These are phyloP conservation scores for Penicillium crystallinum DNA, from an alignment of 495 filamentous ascomycete species.

Conservation along the genomic window DNA sequence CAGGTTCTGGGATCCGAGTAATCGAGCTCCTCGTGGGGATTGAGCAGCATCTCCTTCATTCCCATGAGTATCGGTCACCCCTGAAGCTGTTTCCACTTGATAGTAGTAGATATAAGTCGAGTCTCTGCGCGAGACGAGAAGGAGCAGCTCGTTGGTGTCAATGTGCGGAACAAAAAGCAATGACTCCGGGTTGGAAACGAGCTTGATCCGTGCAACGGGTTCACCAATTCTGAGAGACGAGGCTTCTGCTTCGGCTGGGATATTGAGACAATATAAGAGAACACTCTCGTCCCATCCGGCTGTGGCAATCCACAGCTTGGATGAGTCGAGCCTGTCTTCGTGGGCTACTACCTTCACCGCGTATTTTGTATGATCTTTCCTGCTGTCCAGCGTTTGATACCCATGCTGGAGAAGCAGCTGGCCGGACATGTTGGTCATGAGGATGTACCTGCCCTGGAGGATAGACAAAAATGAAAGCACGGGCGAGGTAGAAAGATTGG, in stretches of 20 bases:
- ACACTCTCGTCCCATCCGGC: conserved; percentile 63
- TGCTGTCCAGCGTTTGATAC: conserved; percentile 33
- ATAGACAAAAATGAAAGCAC: conserved; percentile 47
- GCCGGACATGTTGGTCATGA: conserved; percentile 63
- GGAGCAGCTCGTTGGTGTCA: conserved; percentile 36
- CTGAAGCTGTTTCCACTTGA: conserved; percentile 22
- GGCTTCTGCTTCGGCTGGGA: conserved; percentile 7
- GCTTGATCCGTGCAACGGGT: conserved; percentile 44
- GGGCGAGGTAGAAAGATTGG: conserved; percentile 53
- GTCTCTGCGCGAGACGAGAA: conserved; percentile 56
- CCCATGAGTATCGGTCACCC: not conserved
- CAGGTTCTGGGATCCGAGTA: conserved; percentile 55
- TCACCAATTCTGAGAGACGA: conserved; percentile 19
- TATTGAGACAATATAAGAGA: conserved; percentile 42
- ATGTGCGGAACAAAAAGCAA: conserved; percentile 51
- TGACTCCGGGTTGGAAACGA: conserved; percentile 59
- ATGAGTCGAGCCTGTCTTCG: conserved; percentile 17
- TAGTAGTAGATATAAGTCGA: conserved; percentile 61
- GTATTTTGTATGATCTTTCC: conserved; percentile 61
- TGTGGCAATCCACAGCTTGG: conserved; percentile 48
- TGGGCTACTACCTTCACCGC: conserved; percentile 49
- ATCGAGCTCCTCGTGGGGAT: conserved; percentile 24
- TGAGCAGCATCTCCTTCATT: not conserved
- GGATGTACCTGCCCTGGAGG: conserved; percentile 26
- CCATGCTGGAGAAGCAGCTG: conserved; percentile 45